Evolutionary conservation across 345 rosid genomes (phyloP), one percentile per base, ranked within the genome.

Genomic region (Camelina laxa): DNA sequence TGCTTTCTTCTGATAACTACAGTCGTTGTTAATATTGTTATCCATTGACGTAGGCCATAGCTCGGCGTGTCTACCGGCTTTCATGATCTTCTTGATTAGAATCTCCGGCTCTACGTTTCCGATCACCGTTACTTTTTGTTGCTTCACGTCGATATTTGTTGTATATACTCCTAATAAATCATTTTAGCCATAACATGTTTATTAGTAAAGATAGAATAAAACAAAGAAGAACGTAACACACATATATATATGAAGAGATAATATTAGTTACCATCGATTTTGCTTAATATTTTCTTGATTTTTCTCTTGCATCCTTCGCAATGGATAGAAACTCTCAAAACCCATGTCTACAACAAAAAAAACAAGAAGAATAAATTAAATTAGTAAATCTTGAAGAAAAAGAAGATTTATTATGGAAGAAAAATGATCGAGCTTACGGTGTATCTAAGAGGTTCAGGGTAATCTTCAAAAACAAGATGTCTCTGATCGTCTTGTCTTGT

Each of bases 261-360:
- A 16, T 47, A 33, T 33, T 24, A 8, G 0, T n/a, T 80, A 88
- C 98, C 97, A 53, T 92, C 95, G 36, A 86, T 83, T 79, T 86
- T 82, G 60, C 82, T 88, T 44, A 92, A 79, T 61, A 89, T 69
- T 72, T 85, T 92, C 76, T 86, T 83, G 62, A 92, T 90, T 81
- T 90, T 90, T 68, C 82, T 83, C 85, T 85, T 90, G 90, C 98
- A 92, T 57, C 95, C 97, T 82, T 89, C 88, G 59, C 98, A 92
- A 79, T 92, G 97, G 67, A 92, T 86, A 51, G 92, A 86, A 41
- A 92, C 98, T 75, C 75, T 85, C 82, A 92, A 67, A 33, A 85
- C 81, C 86, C 84, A 85, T 51, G 88, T 89, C 98, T 89, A 78
- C 19, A 53, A 14, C 41, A 56, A 51, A 27, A 58, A 20, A 50